Conservation (phyloP, 1,284 basidiomycete species). For the Ceratobasidium sp. region DNA sequence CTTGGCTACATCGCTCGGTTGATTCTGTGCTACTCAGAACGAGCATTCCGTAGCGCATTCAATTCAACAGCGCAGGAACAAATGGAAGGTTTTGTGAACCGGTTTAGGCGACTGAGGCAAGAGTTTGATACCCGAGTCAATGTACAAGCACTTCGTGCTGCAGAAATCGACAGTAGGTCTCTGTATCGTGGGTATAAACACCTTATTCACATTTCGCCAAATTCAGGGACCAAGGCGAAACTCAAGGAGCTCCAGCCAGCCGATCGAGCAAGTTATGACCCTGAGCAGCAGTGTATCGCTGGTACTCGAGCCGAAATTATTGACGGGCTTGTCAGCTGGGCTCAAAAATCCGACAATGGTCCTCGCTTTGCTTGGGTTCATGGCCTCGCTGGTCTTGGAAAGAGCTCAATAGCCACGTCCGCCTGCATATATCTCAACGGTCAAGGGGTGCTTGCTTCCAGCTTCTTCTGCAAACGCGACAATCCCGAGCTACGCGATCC, state of each 20-base stretch:
- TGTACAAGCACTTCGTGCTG: background rate
- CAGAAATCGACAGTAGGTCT: background rate
- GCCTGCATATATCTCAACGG: constrained; percentile 44
- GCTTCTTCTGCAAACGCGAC: constrained; percentile 30
- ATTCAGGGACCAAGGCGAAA: background rate
- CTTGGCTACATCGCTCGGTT: background rate
- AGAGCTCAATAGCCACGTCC: constrained; percentile 12
- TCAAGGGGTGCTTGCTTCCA: background rate
- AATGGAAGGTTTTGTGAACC: background rate
- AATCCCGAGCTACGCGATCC: background rate
- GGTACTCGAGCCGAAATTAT: background rate
- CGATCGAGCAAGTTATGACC: background rate
- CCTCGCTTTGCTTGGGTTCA: constrained; percentile 47
- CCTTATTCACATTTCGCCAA: background rate
- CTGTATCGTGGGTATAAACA: no score
- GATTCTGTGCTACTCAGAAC: background rate
- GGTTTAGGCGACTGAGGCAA: background rate
- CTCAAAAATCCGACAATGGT: background rate
- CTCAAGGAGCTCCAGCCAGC: background rate
- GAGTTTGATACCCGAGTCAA: background rate
- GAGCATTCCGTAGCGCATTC: background rate
- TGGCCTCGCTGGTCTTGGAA: constrained; percentile 41
- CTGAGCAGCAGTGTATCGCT: background rate
- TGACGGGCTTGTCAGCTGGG: background rate
- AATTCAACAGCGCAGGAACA: background rate